Conservation (phyloP, 139 green algal genomes). For the Tetraselmis striata region DNA sequence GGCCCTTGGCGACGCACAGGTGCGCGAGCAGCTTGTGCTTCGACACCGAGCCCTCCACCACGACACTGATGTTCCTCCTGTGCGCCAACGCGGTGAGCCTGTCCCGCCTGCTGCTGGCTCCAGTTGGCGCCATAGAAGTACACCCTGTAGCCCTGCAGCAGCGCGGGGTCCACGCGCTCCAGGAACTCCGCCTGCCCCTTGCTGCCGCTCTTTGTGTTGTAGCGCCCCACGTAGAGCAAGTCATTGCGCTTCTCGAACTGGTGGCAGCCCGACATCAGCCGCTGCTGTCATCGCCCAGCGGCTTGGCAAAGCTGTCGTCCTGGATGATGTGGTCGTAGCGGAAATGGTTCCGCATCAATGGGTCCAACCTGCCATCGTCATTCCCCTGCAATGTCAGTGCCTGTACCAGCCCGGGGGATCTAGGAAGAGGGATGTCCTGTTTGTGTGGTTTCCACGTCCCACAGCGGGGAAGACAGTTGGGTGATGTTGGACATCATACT, state of each 20-base stretch:
- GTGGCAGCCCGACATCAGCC: background rate
- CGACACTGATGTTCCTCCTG: background rate
- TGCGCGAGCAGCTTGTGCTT: background rate
- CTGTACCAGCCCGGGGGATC: too few relatives aligned
- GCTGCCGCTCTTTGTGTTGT: background rate
- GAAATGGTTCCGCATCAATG: background rate
- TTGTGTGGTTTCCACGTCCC: background rate
- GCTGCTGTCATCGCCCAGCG: background rate
- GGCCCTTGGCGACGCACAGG: background rate
- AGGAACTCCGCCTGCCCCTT: background rate
- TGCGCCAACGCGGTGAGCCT: background rate
- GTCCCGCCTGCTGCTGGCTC: background rate
- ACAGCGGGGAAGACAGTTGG: background rate
- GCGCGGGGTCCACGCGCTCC: background rate
- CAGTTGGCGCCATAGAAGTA: background rate
- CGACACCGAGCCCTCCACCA: background rate
- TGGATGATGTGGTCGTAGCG: background rate
- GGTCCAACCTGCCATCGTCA: background rate
- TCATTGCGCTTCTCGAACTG: background rate
- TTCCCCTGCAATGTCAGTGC: too few relatives aligned
- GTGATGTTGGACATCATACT: background rate
- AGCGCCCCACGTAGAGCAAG: background rate
- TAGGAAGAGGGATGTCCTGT: too few relatives aligned
- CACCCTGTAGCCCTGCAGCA: background rate
- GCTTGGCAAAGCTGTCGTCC: background rate